phyloP scores from a whole-genome alignment of 306 rosid species.

The Lithocarpus polystachyus region DNA sequence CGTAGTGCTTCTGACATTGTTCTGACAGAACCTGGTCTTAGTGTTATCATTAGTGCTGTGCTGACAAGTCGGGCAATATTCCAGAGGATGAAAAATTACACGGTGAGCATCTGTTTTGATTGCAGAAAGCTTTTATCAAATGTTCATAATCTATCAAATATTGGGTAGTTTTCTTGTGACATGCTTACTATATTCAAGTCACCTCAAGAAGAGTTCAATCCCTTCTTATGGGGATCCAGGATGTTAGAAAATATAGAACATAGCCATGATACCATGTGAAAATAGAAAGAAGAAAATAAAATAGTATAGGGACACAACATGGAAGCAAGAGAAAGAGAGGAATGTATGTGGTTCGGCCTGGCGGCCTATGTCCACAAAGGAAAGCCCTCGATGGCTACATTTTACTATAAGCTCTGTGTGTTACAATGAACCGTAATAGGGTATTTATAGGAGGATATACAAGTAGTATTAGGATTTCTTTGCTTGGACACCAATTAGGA shows the following conservation, averaged over 20 bases:
- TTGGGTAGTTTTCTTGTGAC: background rate
- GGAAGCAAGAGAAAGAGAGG: too few species aligned
- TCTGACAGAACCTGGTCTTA: conserved; percentile 81
- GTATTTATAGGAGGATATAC: too few species aligned
- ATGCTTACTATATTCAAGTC: background rate
- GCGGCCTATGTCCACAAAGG: too few species aligned
- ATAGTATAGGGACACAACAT: too few species aligned
- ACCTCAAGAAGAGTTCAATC: background rate
- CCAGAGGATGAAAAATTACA: conserved; percentile 91
- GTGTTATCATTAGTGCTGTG: conserved; percentile 84
- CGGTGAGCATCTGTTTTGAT: conserved; percentile 40
- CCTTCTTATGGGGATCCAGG: background rate
- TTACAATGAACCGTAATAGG: too few species aligned
- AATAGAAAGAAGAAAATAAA: too few species aligned
- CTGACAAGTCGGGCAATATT: conserved; percentile 90
- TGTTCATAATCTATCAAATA: background rate
- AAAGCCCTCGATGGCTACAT: too few species aligned
- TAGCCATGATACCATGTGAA: too few species aligned
- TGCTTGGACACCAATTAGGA: too few species aligned
- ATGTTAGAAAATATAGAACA: background rate
- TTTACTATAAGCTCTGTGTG: too few species aligned
- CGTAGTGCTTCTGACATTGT: conserved; percentile 89
- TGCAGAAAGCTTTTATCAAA: background rate
- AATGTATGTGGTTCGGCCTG: too few species aligned
- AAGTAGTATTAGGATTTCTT: too few species aligned